Conservation (phyloP, 2,329 filamentous ascomycete genomes). For the Zymoseptoria brevis region DNA sequence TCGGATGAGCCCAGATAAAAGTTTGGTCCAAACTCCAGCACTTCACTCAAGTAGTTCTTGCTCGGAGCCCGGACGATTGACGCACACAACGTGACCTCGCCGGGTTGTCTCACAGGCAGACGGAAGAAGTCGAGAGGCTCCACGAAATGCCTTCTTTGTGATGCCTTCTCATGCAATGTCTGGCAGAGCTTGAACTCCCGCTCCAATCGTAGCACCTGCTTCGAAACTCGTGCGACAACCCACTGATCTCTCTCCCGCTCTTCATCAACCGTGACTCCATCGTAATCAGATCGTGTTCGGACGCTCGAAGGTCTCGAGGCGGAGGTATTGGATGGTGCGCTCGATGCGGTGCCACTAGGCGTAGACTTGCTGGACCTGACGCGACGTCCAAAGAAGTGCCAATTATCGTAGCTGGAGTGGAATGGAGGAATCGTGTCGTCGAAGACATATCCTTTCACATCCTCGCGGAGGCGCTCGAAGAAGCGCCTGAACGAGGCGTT, state of each 20-base stretch:
- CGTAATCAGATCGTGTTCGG: slow-evolving; percentile 23
- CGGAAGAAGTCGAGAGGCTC: slow-evolving; percentile 73
- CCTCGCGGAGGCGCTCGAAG: slow-evolving; percentile 28
- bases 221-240: slow-evolving; percentile 75
- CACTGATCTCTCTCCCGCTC: slow-evolving; percentile 31
- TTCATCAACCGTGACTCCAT: slow-evolving; percentile 18
- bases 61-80: slow-evolving; percentile 76
- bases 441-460: slow-evolving; percentile 30
- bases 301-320: slow-evolving; percentile 18
- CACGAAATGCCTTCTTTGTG: slow-evolving; percentile 65
- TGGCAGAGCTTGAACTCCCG: slow-evolving; percentile 78
- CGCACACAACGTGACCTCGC: slow-evolving; percentile 64
- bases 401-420: slow-evolving; percentile 70
- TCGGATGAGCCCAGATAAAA: slow-evolving; percentile 30
- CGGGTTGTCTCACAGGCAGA: slow-evolving; percentile 58
- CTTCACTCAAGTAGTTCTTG: slow-evolving; percentile 59
- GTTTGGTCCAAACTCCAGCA: slow-evolving; percentile 68
- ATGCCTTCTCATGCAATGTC: slow-evolving; percentile 47
- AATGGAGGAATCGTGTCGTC: slow-evolving; percentile 36
- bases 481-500: slow-evolving; percentile 22
- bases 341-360: slow-evolving; percentile 22
- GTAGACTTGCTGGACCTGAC: slow-evolving; percentile 43
- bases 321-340: slow-evolving; percentile 33
- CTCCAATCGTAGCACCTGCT: slow-evolving; percentile 75
- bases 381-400: slow-evolving; percentile 47